Conservation (phyloP, 163 green algal genomes). For the Chlamydomonas reinhardtii region DNA sequence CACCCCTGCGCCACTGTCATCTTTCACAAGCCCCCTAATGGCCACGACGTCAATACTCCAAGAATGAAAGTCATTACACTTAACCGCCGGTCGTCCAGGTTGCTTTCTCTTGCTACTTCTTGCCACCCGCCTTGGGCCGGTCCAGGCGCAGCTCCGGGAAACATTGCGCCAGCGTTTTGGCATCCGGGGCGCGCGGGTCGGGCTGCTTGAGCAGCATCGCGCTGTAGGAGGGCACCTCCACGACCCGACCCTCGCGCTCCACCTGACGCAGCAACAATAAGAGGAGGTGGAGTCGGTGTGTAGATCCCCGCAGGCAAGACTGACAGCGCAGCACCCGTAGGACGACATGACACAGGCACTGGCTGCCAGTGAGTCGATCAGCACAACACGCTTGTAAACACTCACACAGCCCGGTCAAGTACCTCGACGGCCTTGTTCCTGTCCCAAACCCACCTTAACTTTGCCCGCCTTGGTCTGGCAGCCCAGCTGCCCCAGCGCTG, state of each 20-base stretch:
- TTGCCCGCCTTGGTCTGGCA: background rate
- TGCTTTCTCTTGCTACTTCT: background rate
- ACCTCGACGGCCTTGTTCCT: too few relatives aligned
- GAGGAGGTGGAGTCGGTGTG: too few relatives aligned
- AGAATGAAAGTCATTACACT: too few relatives aligned
- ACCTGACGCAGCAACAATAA: background rate
- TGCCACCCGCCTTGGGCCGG: background rate
- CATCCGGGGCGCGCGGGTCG: background rate
- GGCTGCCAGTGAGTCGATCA: too few relatives aligned
- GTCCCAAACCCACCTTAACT: background rate
- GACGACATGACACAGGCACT: background rate
- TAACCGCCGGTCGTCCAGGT: too few relatives aligned
- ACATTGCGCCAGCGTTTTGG: constrained; percentile 21
- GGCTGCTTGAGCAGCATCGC: background rate
- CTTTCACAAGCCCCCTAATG: too few relatives aligned
- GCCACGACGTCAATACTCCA: too few relatives aligned
- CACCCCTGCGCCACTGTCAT: too few relatives aligned
- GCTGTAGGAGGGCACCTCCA: background rate
- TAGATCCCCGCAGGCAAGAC: too few relatives aligned
- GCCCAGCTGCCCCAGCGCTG: constrained; percentile 4
- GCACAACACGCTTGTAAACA: background rate
- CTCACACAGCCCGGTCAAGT: too few relatives aligned
- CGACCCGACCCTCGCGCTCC: background rate
- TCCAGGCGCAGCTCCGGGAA: constrained; percentile 7
- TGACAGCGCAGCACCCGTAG: too few relatives aligned